These are phyloP conservation scores for Daldinia sp. DNA, from an alignment of 2,329 filamentous ascomycete species.

Conservation along the genomic window DNA sequence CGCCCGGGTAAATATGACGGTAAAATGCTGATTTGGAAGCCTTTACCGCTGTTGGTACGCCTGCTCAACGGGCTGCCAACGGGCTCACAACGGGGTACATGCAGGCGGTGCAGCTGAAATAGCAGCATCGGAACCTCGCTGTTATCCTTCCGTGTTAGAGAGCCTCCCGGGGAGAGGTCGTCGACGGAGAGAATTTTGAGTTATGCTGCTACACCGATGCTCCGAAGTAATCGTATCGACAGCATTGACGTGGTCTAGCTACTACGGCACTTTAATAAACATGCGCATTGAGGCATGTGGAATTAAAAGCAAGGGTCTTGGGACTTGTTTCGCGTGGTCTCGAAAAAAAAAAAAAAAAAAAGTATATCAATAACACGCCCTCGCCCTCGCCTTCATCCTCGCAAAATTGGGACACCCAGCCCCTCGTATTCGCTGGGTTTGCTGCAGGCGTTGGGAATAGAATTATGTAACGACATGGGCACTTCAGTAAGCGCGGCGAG, in stretches of 20 bases:
- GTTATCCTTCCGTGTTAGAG: neutral
- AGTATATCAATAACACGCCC: slow-evolving; percentile 5
- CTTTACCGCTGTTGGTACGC: slow-evolving; percentile 5
- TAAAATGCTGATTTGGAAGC: slow-evolving; percentile 3
- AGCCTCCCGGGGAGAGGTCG: neutral
- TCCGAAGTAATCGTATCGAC: slow-evolving; percentile 13
- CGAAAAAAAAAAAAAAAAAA: neutral
- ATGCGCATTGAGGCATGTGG: slow-evolving; percentile 14
- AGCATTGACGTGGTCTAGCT: slow-evolving; percentile 10
- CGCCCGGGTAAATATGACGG: neutral
- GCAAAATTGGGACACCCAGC: slow-evolving; percentile 5
- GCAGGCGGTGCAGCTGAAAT: slow-evolving; percentile 27
- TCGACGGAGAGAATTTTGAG: slow-evolving; percentile 2
- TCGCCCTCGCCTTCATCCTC: too few species aligned
- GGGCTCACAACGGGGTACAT: neutral
- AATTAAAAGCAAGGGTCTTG: slow-evolving; percentile 25
- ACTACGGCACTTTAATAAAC: too few species aligned
- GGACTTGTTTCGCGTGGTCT: slow-evolving; percentile 15
- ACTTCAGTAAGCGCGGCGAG: slow-evolving; percentile 23
- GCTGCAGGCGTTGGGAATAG: slow-evolving; percentile 15
- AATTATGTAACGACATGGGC: slow-evolving; percentile 26
- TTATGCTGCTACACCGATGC: slow-evolving; percentile 20
- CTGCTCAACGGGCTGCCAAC: neutral
- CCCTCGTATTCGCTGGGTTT: slow-evolving; percentile 21
- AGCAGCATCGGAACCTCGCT: neutral